Conservation (phyloP, 768 basidiomycete genomes). For the Hysterangium stoloniferum region DNA sequence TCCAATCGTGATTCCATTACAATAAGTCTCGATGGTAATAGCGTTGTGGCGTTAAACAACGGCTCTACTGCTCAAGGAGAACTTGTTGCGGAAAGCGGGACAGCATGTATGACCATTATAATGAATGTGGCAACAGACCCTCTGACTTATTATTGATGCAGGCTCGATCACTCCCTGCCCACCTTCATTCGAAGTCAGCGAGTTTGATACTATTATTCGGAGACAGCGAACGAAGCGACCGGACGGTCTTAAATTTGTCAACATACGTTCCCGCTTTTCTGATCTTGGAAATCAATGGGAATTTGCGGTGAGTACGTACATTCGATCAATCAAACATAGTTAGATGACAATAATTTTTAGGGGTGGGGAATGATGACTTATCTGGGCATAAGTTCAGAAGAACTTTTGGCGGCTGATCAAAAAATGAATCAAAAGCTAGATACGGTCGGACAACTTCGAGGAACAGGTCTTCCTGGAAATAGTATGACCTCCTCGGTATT, state of each 20-base stretch:
- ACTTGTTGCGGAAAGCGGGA: too few relatives aligned
- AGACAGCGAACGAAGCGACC: neutral
- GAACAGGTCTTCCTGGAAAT: conserved; percentile 59
- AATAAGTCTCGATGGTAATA: too few relatives aligned
- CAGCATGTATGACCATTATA: too few relatives aligned
- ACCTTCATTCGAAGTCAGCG: neutral
- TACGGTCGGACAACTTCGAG: conserved; percentile 54
- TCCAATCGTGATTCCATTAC: too few relatives aligned
- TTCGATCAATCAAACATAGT: neutral
- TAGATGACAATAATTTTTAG: conserved; percentile 6
- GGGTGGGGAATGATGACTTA: conserved; percentile 52
- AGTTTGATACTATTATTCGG: neutral
- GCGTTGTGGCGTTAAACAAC: too few relatives aligned
- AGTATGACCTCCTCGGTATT: conserved; percentile 54
- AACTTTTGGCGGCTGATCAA: conserved; percentile 29
- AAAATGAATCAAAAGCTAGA: conserved; percentile 24
- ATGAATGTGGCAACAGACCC: too few relatives aligned
- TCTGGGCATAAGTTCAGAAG: conserved; percentile 38
- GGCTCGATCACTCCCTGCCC: too few relatives aligned
- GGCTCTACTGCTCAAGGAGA: too few relatives aligned
- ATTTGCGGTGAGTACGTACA: conserved; percentile 40
- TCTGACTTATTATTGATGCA: too few relatives aligned
- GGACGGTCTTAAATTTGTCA: neutral
- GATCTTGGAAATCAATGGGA: conserved; percentile 65
- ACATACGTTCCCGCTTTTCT: neutral